A percentile compares a stretch with the other conserved stretches of the same genome.
These are phyloP conservation scores for Suillus subluteus DNA, from an alignment of 768 basidiomycete species.

Conservation along the genomic window DNA sequence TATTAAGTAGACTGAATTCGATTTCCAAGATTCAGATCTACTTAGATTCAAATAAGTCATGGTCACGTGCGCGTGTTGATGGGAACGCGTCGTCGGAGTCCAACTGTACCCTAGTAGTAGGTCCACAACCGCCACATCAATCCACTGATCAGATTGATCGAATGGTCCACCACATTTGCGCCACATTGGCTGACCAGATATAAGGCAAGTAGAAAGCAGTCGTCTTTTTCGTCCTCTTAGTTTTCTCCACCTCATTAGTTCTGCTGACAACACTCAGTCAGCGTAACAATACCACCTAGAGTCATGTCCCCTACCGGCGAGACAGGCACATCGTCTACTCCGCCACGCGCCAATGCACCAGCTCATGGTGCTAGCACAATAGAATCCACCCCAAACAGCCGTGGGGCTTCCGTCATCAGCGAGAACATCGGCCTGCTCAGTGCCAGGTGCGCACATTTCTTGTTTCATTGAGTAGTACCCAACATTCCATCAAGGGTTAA, in stretches of 20 bases:
- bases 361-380: not conserved
- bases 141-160: not conserved
- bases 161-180: not conserved
- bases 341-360: not conserved
- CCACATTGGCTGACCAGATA: not conserved
- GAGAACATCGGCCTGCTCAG: not conserved
- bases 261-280: not conserved
- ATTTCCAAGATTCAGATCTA: too few relatives aligned
- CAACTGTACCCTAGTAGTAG: not conserved
- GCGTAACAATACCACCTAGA: not conserved
- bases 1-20: too few relatives aligned
- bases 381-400: not conserved
- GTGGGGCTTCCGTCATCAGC: not conserved
- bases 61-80: not conserved
- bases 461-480: not conserved
- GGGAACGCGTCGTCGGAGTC: conserved; percentile 1
- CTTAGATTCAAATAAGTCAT: not conserved
- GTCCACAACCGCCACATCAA: not conserved
- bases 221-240: not conserved
- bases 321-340: not conserved
- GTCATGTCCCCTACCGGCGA: not conserved
- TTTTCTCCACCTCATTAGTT: not conserved
- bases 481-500: not conserved
- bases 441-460: not conserved
- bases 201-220: not conserved